Evolutionary conservation across 768 basidiomycete species (phyloP), one percentile per base, ranked within the genome.

Genomic region (Cyclocybe cylindracea): DNA sequence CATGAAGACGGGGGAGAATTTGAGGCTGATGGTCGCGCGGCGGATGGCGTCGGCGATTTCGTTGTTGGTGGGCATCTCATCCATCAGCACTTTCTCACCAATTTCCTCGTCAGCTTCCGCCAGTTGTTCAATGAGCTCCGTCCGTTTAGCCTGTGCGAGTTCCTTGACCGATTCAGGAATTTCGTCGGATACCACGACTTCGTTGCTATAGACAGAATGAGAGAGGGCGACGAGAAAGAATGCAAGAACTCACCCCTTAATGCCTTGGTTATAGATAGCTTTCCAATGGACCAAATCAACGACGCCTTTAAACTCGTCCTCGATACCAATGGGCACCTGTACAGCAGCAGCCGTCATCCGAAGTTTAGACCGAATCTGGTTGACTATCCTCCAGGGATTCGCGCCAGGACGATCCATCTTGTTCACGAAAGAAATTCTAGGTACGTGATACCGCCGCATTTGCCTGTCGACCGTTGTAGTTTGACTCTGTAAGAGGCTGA

Each of bases 381-480:
- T 78, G 35, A 98, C 84, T 42, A 98, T 94, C 50, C 94, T 82
- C 90, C 92, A 96, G 2, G 97, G 97, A 70, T 98, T 98, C 16
- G 97, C 93, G 45, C 97, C 97, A 51, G 96, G 94, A 91, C 93
- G 83, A 64, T 98, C 96, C 96, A 98, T 98, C 73, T 98, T 98
- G 73, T 98, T 98, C 64, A 98, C 85, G 69, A 97, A 98, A 5
- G 66, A 97, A 53, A 99, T 82, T 39, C 97, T 82, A 51, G 97
- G 97, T 51, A 99, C 92, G 62, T 88, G 87, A 67, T 99, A 99
- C 34, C 97, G 85, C 55, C 91, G 82, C 97, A 99, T 99, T 78
- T 99, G 97, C 53, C 97, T 80, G 73, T 99, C 97, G 35, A 99
- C 97, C 10, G 97, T 99, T 16, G 94, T 98, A 2, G 97, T 99